These are phyloP conservation scores for Cochlearia excelsa DNA, from an alignment of 345 rosid species.

Conservation along the genomic window DNA sequence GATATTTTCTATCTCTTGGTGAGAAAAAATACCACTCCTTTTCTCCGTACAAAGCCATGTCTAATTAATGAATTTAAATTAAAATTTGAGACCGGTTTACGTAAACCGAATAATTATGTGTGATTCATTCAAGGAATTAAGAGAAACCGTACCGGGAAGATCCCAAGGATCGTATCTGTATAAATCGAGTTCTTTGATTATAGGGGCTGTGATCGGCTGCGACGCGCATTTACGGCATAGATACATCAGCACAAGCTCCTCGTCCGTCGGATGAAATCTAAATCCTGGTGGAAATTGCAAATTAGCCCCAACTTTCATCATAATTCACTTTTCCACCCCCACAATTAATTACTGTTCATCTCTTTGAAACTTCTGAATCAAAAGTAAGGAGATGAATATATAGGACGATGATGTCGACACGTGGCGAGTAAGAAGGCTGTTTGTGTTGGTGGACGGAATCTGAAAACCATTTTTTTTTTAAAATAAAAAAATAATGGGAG, in stretches of 20 bases:
- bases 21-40: conserved; percentile 98
- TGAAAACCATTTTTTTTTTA: conserved; percentile 12
- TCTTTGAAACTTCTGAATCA: conserved; percentile 53
- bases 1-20: conserved; percentile 84
- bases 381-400: conserved; percentile 46
- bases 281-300: conserved; percentile 85
- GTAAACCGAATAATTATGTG: not conserved
- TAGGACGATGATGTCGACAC: conserved; percentile 39
- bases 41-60: conserved; percentile 73
- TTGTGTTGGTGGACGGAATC: conserved; percentile 26
- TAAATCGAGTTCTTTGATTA: conserved; percentile 78
- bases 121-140: not conserved
- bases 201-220: conserved; percentile 66
- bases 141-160: conserved; percentile 59
- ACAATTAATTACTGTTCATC: no score
- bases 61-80: conserved; percentile 32
- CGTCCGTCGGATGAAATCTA: conserved; percentile 96
- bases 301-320: conserved; percentile 43
- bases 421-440: conserved; percentile 29
- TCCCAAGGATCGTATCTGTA: conserved; percentile 86
- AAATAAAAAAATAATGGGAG: conserved; percentile 1
- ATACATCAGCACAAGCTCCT: conserved; percentile 89
- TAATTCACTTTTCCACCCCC: conserved; percentile 3
- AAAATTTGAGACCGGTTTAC: not conserved
- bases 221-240: conserved; percentile 81